A percentile compares a stretch with the other conserved stretches of the same genome.
These are phyloP conservation scores for Lantana camara DNA, from an alignment of 257 asterid genomes.

Conservation along the genomic window DNA sequence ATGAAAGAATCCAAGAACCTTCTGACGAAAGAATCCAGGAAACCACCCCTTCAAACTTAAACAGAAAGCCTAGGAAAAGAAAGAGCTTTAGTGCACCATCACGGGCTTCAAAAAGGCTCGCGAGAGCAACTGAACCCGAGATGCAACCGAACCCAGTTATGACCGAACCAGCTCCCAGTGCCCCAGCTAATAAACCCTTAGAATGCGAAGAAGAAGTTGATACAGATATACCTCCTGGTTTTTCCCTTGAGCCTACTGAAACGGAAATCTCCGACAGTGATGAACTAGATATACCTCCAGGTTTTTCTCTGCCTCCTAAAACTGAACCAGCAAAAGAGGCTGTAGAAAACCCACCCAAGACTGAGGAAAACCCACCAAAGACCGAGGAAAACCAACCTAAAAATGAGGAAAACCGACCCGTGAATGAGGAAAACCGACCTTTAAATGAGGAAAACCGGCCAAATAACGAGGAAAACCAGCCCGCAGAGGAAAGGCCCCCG, in stretches of 20 bases:
- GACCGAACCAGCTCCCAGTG: conserved; percentile 30
- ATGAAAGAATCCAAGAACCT: conserved; percentile 22
- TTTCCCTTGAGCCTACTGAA: too few species aligned
- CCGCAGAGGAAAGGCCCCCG: neutral
- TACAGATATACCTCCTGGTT: too few species aligned
- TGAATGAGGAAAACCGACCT: conserved; percentile 12
- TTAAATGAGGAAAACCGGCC: conserved; percentile 10
- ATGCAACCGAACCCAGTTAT: conserved; percentile 12
- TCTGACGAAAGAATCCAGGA: conserved; percentile 8
- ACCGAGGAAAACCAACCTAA: too few species aligned
- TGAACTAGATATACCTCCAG: too few species aligned
- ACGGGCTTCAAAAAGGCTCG: conserved; percentile 39
- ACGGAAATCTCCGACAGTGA: too few species aligned
- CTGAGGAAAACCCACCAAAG: conserved; percentile 9
- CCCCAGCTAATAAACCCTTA: neutral
- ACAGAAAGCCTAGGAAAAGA: conserved; percentile 39
- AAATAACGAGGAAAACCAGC: conserved; percentile 13
- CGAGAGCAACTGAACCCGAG: conserved; percentile 29
- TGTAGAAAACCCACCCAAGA: neutral
- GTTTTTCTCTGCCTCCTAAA: conserved; percentile 13
- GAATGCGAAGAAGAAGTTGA: too few species aligned
- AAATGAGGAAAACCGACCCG: conserved; percentile 9
- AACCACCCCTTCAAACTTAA: conserved; percentile 7
- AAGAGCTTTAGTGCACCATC: conserved; percentile 18
- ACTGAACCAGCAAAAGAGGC: conserved; percentile 23